phyloP scores from a whole-genome alignment of 768 basidiomycete genomes.

The Suillus lakei region DNA sequence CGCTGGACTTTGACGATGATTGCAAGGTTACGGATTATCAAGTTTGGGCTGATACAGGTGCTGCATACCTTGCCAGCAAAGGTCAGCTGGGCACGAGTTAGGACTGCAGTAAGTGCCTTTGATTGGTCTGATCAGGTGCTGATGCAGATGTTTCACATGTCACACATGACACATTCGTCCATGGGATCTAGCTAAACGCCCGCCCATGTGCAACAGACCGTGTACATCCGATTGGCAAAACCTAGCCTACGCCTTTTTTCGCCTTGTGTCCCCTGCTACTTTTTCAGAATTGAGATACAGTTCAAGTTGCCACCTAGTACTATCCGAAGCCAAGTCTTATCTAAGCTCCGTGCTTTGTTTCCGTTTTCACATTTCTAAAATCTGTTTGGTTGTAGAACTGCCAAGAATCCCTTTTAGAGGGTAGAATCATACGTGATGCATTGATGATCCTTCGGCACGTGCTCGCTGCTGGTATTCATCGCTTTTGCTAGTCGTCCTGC shows the following conservation, averaged over 20 bases:
- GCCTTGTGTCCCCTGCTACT: neutral
- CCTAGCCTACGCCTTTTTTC: neutral
- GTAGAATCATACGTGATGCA: neutral
- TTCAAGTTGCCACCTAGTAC: neutral
- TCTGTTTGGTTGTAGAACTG: neutral
- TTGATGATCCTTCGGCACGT: neutral
- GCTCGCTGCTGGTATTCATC: neutral
- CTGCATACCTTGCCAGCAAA: conserved; percentile 60
- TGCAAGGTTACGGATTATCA: conserved; percentile 62
- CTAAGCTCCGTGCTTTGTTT: neutral
- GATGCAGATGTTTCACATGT: too few species aligned
- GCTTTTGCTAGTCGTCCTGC: neutral
- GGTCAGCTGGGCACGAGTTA: conserved; percentile 41
- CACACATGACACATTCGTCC: too few species aligned
- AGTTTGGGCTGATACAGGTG: conserved; percentile 72
- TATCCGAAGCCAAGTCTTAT: neutral
- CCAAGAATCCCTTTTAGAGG: neutral
- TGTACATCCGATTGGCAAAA: conserved; percentile 6
- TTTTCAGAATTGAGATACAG: neutral
- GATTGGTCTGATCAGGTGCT: neutral
- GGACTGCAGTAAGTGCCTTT: conserved; percentile 13
- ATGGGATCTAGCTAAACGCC: neutral
- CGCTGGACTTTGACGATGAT: conserved; percentile 62
- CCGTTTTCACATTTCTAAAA: neutral
- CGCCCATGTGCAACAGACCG: neutral